A percentile compares a stretch with the other conserved stretches of the same genome.
phyloP scores from a whole-genome alignment of 768 basidiomycete genomes.

The Strobilomyces confusus region DNA sequence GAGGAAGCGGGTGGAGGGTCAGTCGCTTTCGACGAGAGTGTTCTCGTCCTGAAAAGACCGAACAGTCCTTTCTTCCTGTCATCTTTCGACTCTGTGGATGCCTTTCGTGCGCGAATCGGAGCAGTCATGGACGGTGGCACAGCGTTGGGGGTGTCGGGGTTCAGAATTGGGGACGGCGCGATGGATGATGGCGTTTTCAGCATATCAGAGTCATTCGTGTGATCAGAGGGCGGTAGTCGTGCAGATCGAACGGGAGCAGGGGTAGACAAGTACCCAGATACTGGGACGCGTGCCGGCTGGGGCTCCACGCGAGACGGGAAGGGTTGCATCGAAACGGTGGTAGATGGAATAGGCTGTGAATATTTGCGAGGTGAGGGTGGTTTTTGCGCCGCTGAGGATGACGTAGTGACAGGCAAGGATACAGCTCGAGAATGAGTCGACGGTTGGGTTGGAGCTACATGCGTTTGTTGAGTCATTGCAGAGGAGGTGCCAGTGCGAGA shows the following conservation, averaged over 20 bases:
- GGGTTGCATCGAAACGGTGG: slow-evolving; percentile 26
- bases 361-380: slow-evolving; percentile 29
- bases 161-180: slow-evolving; percentile 44
- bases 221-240: slow-evolving; percentile 25
- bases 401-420: slow-evolving; percentile 32
- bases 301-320: slow-evolving; percentile 28
- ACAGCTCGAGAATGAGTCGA: slow-evolving; percentile 33
- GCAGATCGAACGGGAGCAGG: slow-evolving; percentile 28
- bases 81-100: slow-evolving; percentile 32
- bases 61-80: slow-evolving; percentile 33
- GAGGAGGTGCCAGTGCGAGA: slow-evolving; percentile 21
- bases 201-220: slow-evolving; percentile 45
- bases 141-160: slow-evolving; percentile 25
- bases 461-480: slow-evolving; percentile 18
- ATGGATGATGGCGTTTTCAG: slow-evolving; percentile 66
- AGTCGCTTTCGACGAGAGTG: slow-evolving; percentile 27
- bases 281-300: slow-evolving; percentile 23
- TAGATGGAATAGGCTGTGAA: slow-evolving; percentile 25
- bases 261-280: slow-evolving; percentile 30
- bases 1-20: slow-evolving; percentile 24
- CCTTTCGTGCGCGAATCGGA: slow-evolving; percentile 22
- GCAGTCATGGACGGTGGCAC: slow-evolving; percentile 6
- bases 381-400: slow-evolving; percentile 15
- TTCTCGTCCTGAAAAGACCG: slow-evolving; percentile 30
- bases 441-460: slow-evolving; percentile 21